A percentile compares a stretch with the other conserved stretches of the same genome.
Evolutionary conservation across 2,329 filamentous ascomycete genomes (phyloP).

Genomic region (Ascosphaera aggregata): DNA sequence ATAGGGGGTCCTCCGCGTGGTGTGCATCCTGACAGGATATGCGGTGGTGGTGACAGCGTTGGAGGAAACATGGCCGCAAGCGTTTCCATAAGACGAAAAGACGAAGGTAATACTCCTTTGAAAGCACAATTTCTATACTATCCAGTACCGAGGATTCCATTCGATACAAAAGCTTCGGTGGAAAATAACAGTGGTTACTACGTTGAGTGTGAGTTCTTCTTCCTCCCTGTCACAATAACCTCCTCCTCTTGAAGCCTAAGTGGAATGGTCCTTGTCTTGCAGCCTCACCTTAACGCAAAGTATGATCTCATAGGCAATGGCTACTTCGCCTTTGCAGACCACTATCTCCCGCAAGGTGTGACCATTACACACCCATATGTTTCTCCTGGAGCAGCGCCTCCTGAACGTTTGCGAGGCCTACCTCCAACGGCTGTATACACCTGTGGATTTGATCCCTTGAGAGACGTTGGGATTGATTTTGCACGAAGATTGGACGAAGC

Average conservation of each 20-base stretch:
- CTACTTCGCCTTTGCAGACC: constrained; percentile 14
- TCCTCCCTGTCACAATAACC: too few relatives aligned
- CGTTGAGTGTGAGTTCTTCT: constrained; percentile 11
- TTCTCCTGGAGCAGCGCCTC: constrained; percentile 9
- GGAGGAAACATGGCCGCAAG: constrained; percentile 17
- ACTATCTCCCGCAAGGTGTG: constrained; percentile 10
- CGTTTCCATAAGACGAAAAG: constrained; percentile 9
- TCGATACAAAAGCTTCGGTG: constrained; percentile 12
- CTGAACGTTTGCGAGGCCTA: constrained; percentile 7
- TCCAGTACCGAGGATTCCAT: constrained; percentile 13
- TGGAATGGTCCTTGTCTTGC: too few relatives aligned
- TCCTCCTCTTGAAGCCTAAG: too few relatives aligned
- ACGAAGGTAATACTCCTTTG: constrained; percentile 9
- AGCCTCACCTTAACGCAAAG: too few relatives aligned
- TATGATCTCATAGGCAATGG: too few relatives aligned
- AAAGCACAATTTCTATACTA: constrained; percentile 14
- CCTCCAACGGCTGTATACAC: constrained; percentile 12
- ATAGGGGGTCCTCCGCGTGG: constrained; percentile 9
- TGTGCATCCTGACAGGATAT: constrained; percentile 9
- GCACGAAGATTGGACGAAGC: constrained; percentile 11
- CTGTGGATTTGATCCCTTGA: constrained; percentile 12
- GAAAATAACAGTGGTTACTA: constrained; percentile 16
- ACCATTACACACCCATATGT: constrained; percentile 11
- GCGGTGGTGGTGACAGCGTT: constrained; percentile 14
- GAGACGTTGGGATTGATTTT: constrained; percentile 13